These are phyloP conservation scores for Glycine soja DNA, from an alignment of 306 rosid species.

Conservation along the genomic window DNA sequence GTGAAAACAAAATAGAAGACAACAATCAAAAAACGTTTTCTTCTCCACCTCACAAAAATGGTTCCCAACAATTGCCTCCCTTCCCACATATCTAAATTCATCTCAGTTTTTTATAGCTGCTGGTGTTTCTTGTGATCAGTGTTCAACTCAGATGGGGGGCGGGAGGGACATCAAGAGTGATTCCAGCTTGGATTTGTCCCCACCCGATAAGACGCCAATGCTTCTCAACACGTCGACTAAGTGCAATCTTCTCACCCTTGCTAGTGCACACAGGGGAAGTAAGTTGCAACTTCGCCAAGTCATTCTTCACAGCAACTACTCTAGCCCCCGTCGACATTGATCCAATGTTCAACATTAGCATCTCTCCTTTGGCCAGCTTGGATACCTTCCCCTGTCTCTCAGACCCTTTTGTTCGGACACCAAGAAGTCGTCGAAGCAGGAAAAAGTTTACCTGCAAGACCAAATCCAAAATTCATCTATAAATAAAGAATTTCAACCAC, in stretches of 20 bases:
- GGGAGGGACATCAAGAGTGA: conserved; percentile 82
- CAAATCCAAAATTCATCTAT: conserved; percentile 31
- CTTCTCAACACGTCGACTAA: conserved; percentile 96
- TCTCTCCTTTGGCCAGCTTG: conserved; percentile 83
- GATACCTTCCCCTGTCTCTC: conserved; percentile 97
- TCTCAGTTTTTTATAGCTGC: conserved; percentile 41
- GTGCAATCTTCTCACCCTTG: conserved; percentile 92
- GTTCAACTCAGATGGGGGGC: conserved; percentile 46
- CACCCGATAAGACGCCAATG: conserved; percentile 98
- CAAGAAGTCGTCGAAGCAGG: conserved; percentile 88
- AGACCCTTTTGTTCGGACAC: conserved; percentile 89
- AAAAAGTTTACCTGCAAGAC: conserved; percentile 89
- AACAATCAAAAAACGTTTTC: conserved; percentile 42
- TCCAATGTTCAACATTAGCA: conserved; percentile 96
- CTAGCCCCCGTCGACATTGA: conserved; percentile 96
- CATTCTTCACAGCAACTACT: conserved; percentile 86
- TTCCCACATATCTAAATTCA: conserved; percentile 51
- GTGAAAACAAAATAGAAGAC: background rate
- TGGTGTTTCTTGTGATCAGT: conserved; percentile 10
- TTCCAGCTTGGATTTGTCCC: conserved; percentile 97
- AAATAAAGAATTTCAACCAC: background rate
- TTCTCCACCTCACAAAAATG: conserved; percentile 55
- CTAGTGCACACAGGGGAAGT: conserved; percentile 97
- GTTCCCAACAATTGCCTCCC: conserved; percentile 50
- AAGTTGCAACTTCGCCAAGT: conserved; percentile 87